A percentile compares a stretch with the other conserved stretches of the same genome.
phyloP scores from a whole-genome alignment of 73 alveolate species.

The Symbiodinium pilosum region DNA sequence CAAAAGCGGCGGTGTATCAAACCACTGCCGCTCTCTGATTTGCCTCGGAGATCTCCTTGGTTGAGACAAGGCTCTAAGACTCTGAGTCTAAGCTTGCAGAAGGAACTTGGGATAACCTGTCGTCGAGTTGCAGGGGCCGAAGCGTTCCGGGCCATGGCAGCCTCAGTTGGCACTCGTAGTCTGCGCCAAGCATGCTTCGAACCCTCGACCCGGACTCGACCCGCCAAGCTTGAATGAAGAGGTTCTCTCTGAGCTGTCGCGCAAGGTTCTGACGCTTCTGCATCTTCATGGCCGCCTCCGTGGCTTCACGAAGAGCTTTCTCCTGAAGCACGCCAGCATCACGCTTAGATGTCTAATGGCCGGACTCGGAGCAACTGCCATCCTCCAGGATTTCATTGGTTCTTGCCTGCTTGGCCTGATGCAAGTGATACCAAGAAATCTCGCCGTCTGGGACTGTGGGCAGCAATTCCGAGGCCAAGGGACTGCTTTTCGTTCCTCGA shows the following conservation, averaged over 20 bases:
- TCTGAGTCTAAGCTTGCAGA: background rate
- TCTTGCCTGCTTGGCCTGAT: slow-evolving; percentile 63
- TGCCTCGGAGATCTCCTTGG: slow-evolving; percentile 44
- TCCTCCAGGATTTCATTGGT: slow-evolving; percentile 62
- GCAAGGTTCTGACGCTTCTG: slow-evolving; percentile 61
- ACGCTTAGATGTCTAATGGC: background rate
- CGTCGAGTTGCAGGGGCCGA: slow-evolving; percentile 39
- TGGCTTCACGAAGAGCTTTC: slow-evolving; percentile 48
- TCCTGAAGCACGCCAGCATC: background rate
- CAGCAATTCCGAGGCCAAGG: too few relatives aligned
- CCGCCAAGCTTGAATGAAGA: background rate
- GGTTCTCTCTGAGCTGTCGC: background rate
- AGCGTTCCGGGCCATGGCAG: slow-evolving; percentile 74
- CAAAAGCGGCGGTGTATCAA: background rate
- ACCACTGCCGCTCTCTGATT: background rate
- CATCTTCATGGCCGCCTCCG: slow-evolving; percentile 82
- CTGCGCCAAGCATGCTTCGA: background rate
- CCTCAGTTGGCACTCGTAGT: background rate
- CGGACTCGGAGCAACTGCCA: background rate
- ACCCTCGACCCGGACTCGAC: too few relatives aligned
- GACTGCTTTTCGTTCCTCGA: slow-evolving; percentile 40
- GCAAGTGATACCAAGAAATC: too few relatives aligned
- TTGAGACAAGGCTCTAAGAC: background rate
- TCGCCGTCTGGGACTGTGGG: too few relatives aligned
- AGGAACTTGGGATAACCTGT: too few relatives aligned